phyloP scores from a whole-genome alignment of 768 basidiomycete species.

The Gyrodon lividus region DNA sequence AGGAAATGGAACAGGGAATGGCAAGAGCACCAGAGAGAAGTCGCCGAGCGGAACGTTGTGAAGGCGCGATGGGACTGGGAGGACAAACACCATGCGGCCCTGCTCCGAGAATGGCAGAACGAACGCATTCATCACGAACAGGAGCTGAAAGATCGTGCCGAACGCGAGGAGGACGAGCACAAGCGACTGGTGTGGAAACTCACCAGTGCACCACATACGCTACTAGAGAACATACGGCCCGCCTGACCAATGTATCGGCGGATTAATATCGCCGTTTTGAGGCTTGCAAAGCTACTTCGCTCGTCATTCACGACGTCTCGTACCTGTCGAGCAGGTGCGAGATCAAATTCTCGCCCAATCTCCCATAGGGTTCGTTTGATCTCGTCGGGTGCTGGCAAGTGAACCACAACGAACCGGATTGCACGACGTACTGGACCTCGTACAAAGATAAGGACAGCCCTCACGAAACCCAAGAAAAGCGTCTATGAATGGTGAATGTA shows the following conservation, averaged over 20 bases:
- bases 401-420: slow-evolving; percentile 18
- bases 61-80: slow-evolving; percentile 22
- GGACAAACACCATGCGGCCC: slow-evolving; percentile 8
- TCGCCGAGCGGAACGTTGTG: slow-evolving; percentile 4
- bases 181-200: not conserved
- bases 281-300: slow-evolving; percentile 3
- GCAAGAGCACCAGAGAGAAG: slow-evolving; percentile 17
- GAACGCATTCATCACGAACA: slow-evolving; percentile 18
- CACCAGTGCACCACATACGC: slow-evolving; percentile 15
- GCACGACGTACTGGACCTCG: slow-evolving; percentile 3
- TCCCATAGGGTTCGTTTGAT: slow-evolving; percentile 2
- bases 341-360: not conserved
- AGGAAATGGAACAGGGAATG: slow-evolving; percentile 22
- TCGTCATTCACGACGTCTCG: not conserved
- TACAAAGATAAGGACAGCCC: not conserved
- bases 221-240: slow-evolving; percentile 18
- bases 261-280: slow-evolving; percentile 13
- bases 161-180: slow-evolving; percentile 13
- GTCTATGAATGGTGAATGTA: not conserved
- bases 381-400: slow-evolving; percentile 21
- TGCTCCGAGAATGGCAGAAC: slow-evolving; percentile 15
- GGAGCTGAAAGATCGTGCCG: slow-evolving; percentile 16
- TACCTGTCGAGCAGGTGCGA: slow-evolving; percentile 8
- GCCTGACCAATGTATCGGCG: slow-evolving; percentile 20
- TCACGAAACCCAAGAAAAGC: not conserved